A percentile compares a stretch with the other conserved stretches of the same genome.
Evolutionary conservation across 306 rosid genomes (phyloP).

Genomic region (Glycine latifolia): DNA sequence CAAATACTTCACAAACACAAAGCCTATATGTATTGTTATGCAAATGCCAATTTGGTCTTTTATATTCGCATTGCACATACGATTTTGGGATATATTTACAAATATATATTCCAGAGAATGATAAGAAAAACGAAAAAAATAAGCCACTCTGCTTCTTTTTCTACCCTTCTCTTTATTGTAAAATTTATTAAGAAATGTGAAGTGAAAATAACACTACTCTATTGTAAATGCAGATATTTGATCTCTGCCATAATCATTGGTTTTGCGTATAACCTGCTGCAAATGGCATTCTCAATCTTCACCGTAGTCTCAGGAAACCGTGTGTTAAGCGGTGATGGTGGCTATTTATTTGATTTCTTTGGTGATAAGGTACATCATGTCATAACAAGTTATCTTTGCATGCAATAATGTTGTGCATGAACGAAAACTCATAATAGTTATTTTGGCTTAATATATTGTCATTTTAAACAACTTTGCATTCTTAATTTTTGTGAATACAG

Average conservation of each 20-base stretch:
- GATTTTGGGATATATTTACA: too few relatives aligned
- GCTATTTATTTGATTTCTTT: constrained; percentile 59
- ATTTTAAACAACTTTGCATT: not conserved
- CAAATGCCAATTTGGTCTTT: too few relatives aligned
- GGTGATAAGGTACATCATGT: constrained; percentile 66
- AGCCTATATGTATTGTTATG: too few relatives aligned
- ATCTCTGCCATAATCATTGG: constrained; percentile 62
- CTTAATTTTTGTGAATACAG: constrained; percentile 41
- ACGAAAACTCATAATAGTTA: not conserved
- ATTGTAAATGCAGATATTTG: constrained; percentile 60
- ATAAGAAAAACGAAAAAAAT: too few relatives aligned
- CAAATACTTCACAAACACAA: too few relatives aligned
- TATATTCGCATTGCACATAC: too few relatives aligned
- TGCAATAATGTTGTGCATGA: not conserved
- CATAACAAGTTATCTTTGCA: not conserved
- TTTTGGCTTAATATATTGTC: not conserved
- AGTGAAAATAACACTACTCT: not conserved
- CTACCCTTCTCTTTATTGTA: too few relatives aligned
- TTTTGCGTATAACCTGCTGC: constrained; percentile 52
- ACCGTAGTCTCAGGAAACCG: constrained; percentile 43
- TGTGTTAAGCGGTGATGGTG: constrained; percentile 36
- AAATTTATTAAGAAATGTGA: too few relatives aligned
- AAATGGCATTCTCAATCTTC: constrained; percentile 58
- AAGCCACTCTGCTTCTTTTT: too few relatives aligned
- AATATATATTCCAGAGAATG: too few relatives aligned